A percentile compares a stretch with the other conserved stretches of the same genome.
Conservation (phyloP, 257 asterid species). For the Avicennia marina region DNA sequence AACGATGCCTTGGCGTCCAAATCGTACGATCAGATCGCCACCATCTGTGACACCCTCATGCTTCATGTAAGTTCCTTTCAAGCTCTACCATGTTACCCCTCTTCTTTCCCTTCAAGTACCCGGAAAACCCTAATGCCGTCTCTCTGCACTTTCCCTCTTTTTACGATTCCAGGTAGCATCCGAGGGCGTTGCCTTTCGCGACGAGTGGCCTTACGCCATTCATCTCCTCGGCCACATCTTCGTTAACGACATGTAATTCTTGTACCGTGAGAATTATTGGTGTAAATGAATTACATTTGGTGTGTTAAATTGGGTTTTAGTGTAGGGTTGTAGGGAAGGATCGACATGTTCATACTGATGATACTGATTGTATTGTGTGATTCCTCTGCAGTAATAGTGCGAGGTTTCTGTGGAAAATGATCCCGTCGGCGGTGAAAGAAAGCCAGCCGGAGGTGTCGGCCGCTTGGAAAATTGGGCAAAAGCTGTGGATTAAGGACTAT, state of each 20-base stretch:
- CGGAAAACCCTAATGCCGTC: slow-evolving; percentile 25
- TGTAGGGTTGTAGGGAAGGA: not conserved
- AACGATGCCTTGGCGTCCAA: slow-evolving; percentile 59
- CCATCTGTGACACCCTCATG: slow-evolving; percentile 70
- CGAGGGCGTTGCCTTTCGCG: slow-evolving; percentile 57
- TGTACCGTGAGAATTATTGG: no score
- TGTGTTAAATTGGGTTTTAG: not conserved
- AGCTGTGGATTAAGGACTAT: slow-evolving; percentile 79
- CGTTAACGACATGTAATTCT: slow-evolving; percentile 59
- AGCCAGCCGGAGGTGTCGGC: slow-evolving; percentile 73
- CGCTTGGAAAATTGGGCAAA: slow-evolving; percentile 86
- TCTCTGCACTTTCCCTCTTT: not conserved
- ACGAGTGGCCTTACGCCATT: slow-evolving; percentile 90
- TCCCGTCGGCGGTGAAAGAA: slow-evolving; percentile 60
- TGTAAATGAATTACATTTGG: no score
- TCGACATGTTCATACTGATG: not conserved
- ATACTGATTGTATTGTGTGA: slow-evolving; percentile 6
- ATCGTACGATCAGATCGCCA: slow-evolving; percentile 59
- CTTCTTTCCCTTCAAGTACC: not conserved
- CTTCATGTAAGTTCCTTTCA: slow-evolving; percentile 43
- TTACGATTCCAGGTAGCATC: slow-evolving; percentile 50
- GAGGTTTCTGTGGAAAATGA: slow-evolving; percentile 80
- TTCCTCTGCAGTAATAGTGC: slow-evolving; percentile 70
- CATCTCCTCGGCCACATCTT: slow-evolving; percentile 79
- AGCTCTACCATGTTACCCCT: not conserved